phyloP scores from a whole-genome alignment of 768 basidiomycete genomes.

The Cyclocybe cylindracea region DNA sequence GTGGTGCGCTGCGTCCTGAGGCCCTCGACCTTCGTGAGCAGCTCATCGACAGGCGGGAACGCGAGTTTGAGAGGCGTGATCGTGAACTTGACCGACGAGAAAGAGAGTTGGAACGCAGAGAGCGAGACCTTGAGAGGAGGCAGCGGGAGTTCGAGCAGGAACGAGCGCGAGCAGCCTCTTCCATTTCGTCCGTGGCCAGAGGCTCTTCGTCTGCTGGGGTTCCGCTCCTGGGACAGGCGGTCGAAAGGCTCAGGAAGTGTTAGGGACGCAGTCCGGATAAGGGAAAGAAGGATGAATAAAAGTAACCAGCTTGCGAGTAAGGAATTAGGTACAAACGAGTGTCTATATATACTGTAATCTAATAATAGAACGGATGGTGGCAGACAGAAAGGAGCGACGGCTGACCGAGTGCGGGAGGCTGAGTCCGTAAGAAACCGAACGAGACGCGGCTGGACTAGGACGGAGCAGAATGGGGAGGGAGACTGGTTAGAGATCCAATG shows the following conservation, averaged over 20 bases:
- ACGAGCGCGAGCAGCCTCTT: conserved; percentile 2
- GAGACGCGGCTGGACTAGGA: no score
- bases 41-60: conserved; percentile 12
- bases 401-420: no score
- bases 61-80: conserved; percentile 18
- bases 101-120: conserved; percentile 21
- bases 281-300: no score
- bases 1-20: background rate
- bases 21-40: conserved; percentile 12
- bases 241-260: conserved; percentile 8
- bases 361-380: no score
- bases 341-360: no score
- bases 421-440: no score
- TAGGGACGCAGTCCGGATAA: no score
- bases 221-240: conserved; percentile 12
- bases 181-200: conserved; percentile 1
- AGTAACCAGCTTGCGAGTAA: no score
- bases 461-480: no score
- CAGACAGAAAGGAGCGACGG: background rate
- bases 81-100: conserved; percentile 23
- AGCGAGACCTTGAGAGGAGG: conserved; percentile 19
- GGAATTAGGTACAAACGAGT: no score
- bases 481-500: no score
- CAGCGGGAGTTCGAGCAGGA: conserved; percentile 17
- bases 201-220: background rate